phyloP scores from a whole-genome alignment of 164 flowering plant species.

The Kingdonia uniflora region DNA sequence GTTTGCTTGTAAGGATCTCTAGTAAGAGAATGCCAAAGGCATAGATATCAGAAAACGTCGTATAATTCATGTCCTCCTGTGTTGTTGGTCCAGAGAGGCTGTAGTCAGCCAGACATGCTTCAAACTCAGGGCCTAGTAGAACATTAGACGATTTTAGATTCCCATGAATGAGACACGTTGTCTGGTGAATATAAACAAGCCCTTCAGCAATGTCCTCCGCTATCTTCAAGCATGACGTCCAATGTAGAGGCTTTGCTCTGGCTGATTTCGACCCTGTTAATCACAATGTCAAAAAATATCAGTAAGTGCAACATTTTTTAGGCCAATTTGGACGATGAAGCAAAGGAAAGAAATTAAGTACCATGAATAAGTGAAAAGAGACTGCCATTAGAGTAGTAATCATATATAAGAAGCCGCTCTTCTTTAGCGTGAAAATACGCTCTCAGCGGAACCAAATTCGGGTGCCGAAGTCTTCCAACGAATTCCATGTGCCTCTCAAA shows the following conservation, averaged over 20 bases:
- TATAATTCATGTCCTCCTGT: background rate
- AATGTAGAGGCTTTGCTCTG: slow-evolving; percentile 87
- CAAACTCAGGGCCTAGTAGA: slow-evolving; percentile 87
- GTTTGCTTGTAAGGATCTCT: slow-evolving; percentile 73
- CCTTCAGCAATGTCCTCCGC: slow-evolving; percentile 98
- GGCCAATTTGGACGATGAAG: no score
- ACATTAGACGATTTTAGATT: slow-evolving; percentile 88
- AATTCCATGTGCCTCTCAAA: slow-evolving; percentile 73
- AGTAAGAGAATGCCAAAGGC: slow-evolving; percentile 65
- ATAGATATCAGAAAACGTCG: slow-evolving; percentile 61
- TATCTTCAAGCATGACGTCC: slow-evolving; percentile 96
- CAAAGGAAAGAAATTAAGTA: slow-evolving; percentile 11
- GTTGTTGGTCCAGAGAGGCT: slow-evolving; percentile 41
- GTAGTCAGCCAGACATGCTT: slow-evolving; percentile 86
- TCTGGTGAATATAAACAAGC: slow-evolving; percentile 89
- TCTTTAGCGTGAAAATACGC: slow-evolving; percentile 87
- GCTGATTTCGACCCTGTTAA: slow-evolving; percentile 69
- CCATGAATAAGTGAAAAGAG: slow-evolving; percentile 83
- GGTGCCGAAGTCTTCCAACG: slow-evolving; percentile 74
- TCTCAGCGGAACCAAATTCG: slow-evolving; percentile 77
- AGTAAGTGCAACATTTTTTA: no score
- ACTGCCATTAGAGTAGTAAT: slow-evolving; percentile 90
- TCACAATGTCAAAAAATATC: no score
- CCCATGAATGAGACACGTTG: slow-evolving; percentile 80
- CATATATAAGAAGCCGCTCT: slow-evolving; percentile 76